These are phyloP conservation scores for Suaeda aralocaspica DNA, from an alignment of 148 eudicot genomes.

Conservation along the genomic window DNA sequence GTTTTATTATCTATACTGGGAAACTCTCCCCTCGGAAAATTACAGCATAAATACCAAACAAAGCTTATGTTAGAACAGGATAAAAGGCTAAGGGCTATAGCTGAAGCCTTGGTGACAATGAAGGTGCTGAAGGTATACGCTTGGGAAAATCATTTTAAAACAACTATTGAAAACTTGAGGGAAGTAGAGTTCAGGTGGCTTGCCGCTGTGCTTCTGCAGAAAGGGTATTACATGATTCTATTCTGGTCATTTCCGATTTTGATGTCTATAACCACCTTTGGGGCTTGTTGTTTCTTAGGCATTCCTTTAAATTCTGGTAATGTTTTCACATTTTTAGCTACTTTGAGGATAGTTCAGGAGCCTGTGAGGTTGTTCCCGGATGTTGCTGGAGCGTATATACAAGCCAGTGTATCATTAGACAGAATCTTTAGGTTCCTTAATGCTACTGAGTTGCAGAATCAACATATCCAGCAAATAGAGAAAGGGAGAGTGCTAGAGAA, in stretches of 20 bases:
- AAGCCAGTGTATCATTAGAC: conserved; percentile 45
- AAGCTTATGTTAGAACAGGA: conserved; percentile 54
- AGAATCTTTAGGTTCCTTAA: conserved; percentile 44
- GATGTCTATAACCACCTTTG: conserved; percentile 45
- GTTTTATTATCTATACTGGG: conserved; percentile 32
- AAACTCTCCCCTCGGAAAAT: conserved; percentile 47
- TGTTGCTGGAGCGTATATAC: conserved; percentile 39
- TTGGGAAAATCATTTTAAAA: conserved; percentile 53
- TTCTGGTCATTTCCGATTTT: conserved; percentile 49
- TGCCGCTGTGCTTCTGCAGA: conserved; percentile 27
- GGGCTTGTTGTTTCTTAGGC: conserved; percentile 40
- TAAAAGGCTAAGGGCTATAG: conserved; percentile 36
- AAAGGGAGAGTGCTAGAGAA: conserved; percentile 5
- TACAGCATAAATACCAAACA: conserved; percentile 40
- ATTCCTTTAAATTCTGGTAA: conserved; percentile 39
- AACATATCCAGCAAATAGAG: conserved; percentile 6
- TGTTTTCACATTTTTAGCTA: conserved; percentile 54
- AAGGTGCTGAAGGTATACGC: conserved; percentile 58
- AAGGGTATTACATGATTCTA: conserved; percentile 30
- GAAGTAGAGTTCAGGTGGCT: conserved; percentile 35
- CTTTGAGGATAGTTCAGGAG: conserved; percentile 51
- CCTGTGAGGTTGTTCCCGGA: conserved; percentile 53
- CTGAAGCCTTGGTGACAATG: conserved; percentile 49
- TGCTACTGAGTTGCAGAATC: conserved; percentile 38
- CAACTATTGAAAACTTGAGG: conserved; percentile 33